phyloP scores from a whole-genome alignment of 148 eudicot species.

The Limonium bicolor region DNA sequence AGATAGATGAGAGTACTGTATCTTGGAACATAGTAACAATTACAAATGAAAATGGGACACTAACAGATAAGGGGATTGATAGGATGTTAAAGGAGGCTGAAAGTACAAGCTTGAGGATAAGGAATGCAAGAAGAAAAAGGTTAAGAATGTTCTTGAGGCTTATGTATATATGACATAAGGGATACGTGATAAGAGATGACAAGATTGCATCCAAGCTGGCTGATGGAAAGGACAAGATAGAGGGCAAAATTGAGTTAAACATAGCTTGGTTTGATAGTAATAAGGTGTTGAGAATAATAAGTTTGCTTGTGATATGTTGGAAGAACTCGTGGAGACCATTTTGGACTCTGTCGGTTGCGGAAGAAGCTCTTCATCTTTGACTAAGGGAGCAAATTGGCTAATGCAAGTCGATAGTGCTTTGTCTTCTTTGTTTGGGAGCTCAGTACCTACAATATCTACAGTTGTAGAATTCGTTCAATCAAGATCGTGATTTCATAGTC shows the following conservation, averaged over 20 bases:
- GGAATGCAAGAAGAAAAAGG: background rate
- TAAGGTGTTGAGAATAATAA: background rate
- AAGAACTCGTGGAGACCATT: no score
- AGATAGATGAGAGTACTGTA: background rate
- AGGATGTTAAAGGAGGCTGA: background rate
- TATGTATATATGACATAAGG: conserved; percentile 1
- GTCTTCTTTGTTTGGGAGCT: no score
- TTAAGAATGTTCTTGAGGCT: background rate
- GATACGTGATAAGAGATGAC: background rate
- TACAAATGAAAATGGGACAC: conserved; percentile 1
- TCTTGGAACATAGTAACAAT: background rate
- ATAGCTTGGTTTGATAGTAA: background rate
- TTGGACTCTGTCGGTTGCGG: no score
- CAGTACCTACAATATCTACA: no score
- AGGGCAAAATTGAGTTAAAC: background rate
- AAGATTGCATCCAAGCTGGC: background rate
- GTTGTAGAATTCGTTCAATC: no score
- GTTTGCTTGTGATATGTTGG: background rate
- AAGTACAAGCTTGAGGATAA: background rate
- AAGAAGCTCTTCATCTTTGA: no score
- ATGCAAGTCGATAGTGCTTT: no score
- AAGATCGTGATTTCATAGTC: no score
- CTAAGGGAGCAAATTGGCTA: no score
- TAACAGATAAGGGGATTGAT: background rate
- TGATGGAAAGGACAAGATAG: background rate